Evolutionary conservation across 2,329 filamentous ascomycete genomes (phyloP).

Genomic region (Paecilomyces fulvus): DNA sequence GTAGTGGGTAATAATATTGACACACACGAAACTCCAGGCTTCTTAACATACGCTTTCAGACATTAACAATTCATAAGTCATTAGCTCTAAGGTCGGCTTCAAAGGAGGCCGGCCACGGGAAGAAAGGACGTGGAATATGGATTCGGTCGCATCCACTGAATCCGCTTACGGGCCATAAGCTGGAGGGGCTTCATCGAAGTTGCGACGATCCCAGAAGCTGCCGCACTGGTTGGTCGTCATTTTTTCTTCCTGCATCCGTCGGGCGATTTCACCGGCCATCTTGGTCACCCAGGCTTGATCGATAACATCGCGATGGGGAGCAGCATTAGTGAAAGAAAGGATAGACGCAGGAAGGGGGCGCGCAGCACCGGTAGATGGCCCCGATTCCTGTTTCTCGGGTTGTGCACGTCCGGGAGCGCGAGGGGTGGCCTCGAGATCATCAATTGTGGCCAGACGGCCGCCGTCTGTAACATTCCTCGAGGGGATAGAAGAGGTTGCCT

Average conservation of each 20-base stretch:
- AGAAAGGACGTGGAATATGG: background rate
- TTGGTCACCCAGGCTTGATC: slow-evolving; percentile 46
- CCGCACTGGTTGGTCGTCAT: slow-evolving; percentile 25
- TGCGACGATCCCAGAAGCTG: slow-evolving; percentile 28
- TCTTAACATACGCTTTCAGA: slow-evolving; percentile 2
- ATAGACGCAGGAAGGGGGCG: slow-evolving; percentile 24
- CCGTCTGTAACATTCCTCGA: slow-evolving; percentile 8
- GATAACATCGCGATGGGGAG: slow-evolving; percentile 27
- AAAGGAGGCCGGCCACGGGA: background rate
- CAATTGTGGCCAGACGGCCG: slow-evolving; percentile 1
- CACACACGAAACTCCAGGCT: background rate
- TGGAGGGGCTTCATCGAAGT: slow-evolving; percentile 31
- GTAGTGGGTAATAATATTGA: background rate
- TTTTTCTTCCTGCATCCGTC: slow-evolving; percentile 80
- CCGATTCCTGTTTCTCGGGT: slow-evolving; percentile 20
- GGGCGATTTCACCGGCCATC: slow-evolving; percentile 85
- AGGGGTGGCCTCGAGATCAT: slow-evolving; percentile 26
- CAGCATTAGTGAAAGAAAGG: slow-evolving; percentile 28
- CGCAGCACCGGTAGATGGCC: slow-evolving; percentile 13
- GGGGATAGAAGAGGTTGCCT: slow-evolving; percentile 18
- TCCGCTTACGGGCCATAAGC: slow-evolving; percentile 34
- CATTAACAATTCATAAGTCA: slow-evolving; percentile 13
- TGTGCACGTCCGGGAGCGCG: slow-evolving; percentile 18
- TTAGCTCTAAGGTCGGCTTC: slow-evolving; percentile 10
- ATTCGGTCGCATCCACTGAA: background rate